Base-by-base conservation (phyloP, 768 basidiomycete genomes). In the Pisolithus marmoratus region DNA sequence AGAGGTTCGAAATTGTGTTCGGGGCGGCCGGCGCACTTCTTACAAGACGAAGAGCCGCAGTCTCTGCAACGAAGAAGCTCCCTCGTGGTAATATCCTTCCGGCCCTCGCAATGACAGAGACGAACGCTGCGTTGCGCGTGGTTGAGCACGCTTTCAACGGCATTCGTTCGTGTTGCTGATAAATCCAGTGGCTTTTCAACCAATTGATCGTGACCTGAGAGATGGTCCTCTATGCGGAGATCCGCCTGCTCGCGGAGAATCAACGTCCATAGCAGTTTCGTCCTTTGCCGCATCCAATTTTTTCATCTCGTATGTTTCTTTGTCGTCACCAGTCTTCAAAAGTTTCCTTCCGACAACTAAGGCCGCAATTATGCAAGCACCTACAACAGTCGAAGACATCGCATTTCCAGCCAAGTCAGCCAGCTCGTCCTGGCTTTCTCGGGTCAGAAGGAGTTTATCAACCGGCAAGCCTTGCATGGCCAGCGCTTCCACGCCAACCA, bases 351-450 rank as follows among this genome's bases (percentile, higher is more conserved):
- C 82, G 1, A 84, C 69, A 9, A 87, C 78, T 42, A 97, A 73
- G 0, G 92, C 91, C 17, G 87, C 84, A 50, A 95, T 71, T 56
- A 96, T 90, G 56, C 90, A 86, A 3, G 90, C 80, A 1, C 94
- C 94, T 27, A 97, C 94, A 23, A 96, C 94, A 1, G 94, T 96
- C 5, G 94, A 91, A 1, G 93, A 94, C 94, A 97, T 97, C 54
- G 94, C 94, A 62, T 97, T 97, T 2, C 94, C 94, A 19, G 94
- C 94, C 15, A 97, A 76, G 68, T 96, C 93, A 3, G 93, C 91
- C 7, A 97, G 76, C 54, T 97, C 87, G 66, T 96, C 94, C 66
- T 94, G 90, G 17, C 81, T 90, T 70, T 97, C 94, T 48, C 92
- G 85, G 2, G 94, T 96, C 49, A 97, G 77, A 19, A 96, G 77